Base-by-base conservation (phyloP, 2,329 filamentous ascomycete species). In the Boeremia lycopersici region DNA sequence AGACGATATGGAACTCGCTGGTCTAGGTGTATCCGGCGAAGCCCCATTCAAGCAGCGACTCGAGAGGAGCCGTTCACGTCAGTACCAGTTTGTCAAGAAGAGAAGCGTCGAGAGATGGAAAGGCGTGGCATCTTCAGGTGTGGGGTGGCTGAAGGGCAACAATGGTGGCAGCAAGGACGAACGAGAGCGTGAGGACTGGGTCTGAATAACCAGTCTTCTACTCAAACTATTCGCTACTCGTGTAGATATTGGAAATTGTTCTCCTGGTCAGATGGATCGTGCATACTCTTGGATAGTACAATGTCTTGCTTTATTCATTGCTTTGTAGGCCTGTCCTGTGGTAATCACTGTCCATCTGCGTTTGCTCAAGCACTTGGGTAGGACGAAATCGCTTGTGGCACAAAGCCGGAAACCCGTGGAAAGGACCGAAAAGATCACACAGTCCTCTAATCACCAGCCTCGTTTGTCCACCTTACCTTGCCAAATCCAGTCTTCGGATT, bases 141-240 rank as follows among this genome's bases (percentile, higher is more conserved):
- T 74, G 23, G 72, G 70, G 0, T 75, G 72, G 73, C 49, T 74
- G 23, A 74, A 69, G 47, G 69, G 71, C 5, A 67, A 58, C 48
- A 62, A 55, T 6, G 61, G 59, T 2, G 49, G 47, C 25, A 54
- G 48, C 13, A 71, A 65, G 29, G 69, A 74, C 11, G 69, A 70
- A 33, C 57, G 60, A 30, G 69, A 68, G 38, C 53, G 62, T 6
- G 62, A 66, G 26, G 65, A 55, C 3, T 71, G 69, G 71, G 56
- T 69, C 10, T 71, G 60, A 69, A 6, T n/a, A 31, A 17, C 15
- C 15, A 28, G 34, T 10, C 29, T 9, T 23, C 15, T 26, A 6
- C 26, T 45, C 28, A 1, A 17, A 25, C 9, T 5, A 31, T 42
- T 6, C 8, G 10, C 19, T 33, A 17, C 13, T 13, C 11, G 11